Evolutionary conservation across 2,329 filamentous ascomycete species (phyloP).

Genomic region (Pseudogymnoascus sp.): DNA sequence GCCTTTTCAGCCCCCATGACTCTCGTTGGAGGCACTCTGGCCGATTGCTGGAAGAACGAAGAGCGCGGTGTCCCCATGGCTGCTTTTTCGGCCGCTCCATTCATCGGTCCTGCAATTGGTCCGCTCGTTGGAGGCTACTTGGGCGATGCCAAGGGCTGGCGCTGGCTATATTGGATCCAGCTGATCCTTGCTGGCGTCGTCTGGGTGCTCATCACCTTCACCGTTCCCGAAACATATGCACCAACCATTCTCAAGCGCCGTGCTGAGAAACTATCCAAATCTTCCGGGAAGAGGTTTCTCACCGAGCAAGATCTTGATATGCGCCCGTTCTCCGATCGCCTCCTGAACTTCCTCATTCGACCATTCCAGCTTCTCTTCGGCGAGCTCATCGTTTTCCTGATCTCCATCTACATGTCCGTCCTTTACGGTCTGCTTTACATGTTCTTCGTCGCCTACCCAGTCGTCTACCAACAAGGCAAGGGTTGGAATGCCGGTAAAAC

Average conservation of each 20-base stretch:
- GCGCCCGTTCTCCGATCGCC: conserved; percentile 58
- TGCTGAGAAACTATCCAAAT: conserved; percentile 63
- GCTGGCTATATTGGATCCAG: conserved; percentile 84
- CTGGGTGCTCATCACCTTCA: conserved; percentile 74
- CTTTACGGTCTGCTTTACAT: conserved; percentile 54
- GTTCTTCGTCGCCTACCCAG: conserved; percentile 38
- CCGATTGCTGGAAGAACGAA: conserved; percentile 77
- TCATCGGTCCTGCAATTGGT: conserved; percentile 71
- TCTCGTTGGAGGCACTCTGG: conserved; percentile 71
- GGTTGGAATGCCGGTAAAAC: conserved; percentile 66
- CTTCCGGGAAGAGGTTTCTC: conserved; percentile 58
- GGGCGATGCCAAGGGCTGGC: conserved; percentile 62
- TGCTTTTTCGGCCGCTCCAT: conserved; percentile 74
- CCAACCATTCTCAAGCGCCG: conserved; percentile 66
- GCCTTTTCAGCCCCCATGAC: conserved; percentile 84
- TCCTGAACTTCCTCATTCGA: conserved; percentile 68
- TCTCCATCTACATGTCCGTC: conserved; percentile 79
- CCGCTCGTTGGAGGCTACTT: conserved; percentile 72
- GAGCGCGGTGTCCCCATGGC: conserved; percentile 84
- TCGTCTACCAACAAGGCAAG: conserved; percentile 67
- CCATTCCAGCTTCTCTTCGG: conserved; percentile 80
- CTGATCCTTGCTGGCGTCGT: conserved; percentile 64
- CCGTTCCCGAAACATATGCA: conserved; percentile 84
- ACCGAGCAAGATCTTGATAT: conserved; percentile 75
- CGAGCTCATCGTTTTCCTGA: conserved; percentile 78